Conservation (phyloP, 306 rosid genomes). For the Oemleria cerasiformis region DNA sequence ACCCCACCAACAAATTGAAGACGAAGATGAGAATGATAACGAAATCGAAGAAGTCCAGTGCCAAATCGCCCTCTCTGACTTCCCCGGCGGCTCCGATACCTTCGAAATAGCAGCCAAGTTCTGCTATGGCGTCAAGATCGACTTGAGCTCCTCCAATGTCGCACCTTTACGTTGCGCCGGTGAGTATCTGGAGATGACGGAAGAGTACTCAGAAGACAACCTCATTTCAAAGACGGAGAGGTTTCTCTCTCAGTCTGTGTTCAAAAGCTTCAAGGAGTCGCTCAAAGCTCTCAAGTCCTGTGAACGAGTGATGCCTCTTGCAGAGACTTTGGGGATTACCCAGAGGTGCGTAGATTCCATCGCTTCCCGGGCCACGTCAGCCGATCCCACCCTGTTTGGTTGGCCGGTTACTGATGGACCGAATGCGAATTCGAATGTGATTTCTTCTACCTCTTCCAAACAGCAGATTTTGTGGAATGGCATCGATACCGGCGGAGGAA, state of each 20-base stretch:
- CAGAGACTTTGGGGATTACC: slow-evolving; percentile 56
- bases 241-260: slow-evolving; percentile 59
- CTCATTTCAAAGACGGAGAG: slow-evolving; percentile 80
- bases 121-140: slow-evolving; percentile 90
- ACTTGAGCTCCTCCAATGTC: slow-evolving; percentile 66
- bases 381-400: slow-evolving; percentile 73
- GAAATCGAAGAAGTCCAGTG: slow-evolving; percentile 76
- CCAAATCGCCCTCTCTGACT: slow-evolving; percentile 51
- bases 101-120: slow-evolving; percentile 92
- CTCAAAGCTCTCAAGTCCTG: slow-evolving; percentile 74
- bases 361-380: slow-evolving; percentile 55
- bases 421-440: not conserved
- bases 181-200: slow-evolving; percentile 89
- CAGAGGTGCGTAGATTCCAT: slow-evolving; percentile 69
- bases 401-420: slow-evolving; percentile 64
- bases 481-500: slow-evolving; percentile 44
- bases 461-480: slow-evolving; percentile 65
- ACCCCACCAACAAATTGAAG: not conserved
- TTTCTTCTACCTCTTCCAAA: slow-evolving; percentile 35
- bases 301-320: slow-evolving; percentile 58
- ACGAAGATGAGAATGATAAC: slow-evolving; percentile 2
- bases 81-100: slow-evolving; percentile 85
- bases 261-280: slow-evolving; percentile 71
- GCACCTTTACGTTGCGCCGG: slow-evolving; percentile 95
- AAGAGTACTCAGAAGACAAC: slow-evolving; percentile 78